A percentile compares a stretch with the other conserved stretches of the same genome.
These are phyloP conservation scores for Boletus huronensis DNA, from an alignment of 768 basidiomycete genomes.

Conservation along the genomic window DNA sequence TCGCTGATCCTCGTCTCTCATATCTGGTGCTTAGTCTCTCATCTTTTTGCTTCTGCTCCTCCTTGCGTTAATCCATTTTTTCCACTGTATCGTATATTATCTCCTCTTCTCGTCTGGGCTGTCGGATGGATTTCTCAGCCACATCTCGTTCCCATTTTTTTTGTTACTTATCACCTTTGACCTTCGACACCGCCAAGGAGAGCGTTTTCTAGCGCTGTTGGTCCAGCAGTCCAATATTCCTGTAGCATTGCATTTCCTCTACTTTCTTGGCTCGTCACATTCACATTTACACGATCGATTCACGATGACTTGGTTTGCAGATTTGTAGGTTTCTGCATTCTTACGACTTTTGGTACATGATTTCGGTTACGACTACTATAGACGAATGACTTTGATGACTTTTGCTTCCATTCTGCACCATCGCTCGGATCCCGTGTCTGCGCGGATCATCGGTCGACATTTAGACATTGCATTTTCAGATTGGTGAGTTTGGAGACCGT, in stretches of 20 bases:
- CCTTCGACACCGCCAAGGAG: slow-evolving; percentile 36
- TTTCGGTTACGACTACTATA: slow-evolving; percentile 23
- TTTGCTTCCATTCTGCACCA: slow-evolving; percentile 10
- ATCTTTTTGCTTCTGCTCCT: slow-evolving; percentile 26
- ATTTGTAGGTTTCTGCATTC: slow-evolving; percentile 34
- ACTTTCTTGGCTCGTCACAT: slow-evolving; percentile 12
- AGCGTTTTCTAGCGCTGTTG: slow-evolving; percentile 28
- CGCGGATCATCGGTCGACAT: slow-evolving; percentile 12
- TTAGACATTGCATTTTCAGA: neutral
- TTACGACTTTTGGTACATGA: slow-evolving; percentile 19
- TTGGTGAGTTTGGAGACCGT: neutral
- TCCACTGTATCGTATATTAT: slow-evolving; percentile 33
- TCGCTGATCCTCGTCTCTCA: slow-evolving; percentile 13
- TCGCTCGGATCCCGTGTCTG: neutral
- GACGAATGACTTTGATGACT: slow-evolving; percentile 25
- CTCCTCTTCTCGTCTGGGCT: slow-evolving; percentile 25
- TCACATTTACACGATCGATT: slow-evolving; percentile 14
- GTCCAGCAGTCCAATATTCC: slow-evolving; percentile 26
- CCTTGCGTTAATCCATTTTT: slow-evolving; percentile 30
- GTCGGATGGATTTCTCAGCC: slow-evolving; percentile 33
- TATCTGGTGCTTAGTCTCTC: slow-evolving; percentile 11
- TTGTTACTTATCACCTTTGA: slow-evolving; percentile 35
- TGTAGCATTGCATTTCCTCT: slow-evolving; percentile 36
- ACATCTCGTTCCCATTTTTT: slow-evolving; percentile 12
- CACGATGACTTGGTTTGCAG: slow-evolving; percentile 18